Evolutionary conservation across 2,329 filamentous ascomycete genomes (phyloP).

Genomic region (Aureobasidium pullulans): DNA sequence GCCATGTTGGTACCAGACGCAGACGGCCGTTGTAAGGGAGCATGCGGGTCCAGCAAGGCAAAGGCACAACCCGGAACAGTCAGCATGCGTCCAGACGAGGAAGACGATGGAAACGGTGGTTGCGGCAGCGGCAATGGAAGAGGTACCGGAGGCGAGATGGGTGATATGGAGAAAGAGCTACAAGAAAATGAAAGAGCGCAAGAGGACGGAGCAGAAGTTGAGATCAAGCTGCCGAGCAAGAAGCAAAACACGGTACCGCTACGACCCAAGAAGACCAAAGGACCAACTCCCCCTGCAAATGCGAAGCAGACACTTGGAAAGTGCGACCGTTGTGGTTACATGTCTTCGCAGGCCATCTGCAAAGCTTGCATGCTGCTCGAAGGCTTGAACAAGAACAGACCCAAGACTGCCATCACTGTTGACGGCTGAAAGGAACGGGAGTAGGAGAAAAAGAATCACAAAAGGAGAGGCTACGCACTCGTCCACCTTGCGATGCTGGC

Average conservation of each 20-base stretch:
- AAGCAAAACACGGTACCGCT: constrained; percentile 20
- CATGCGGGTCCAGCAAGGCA: constrained; percentile 30
- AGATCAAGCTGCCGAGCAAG: constrained; percentile 42
- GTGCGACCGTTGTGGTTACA: constrained; percentile 84
- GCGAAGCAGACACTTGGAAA: constrained; percentile 66
- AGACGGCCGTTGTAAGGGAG: constrained; percentile 43
- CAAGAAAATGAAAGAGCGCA: constrained; percentile 55
- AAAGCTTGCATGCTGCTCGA: constrained; percentile 90
- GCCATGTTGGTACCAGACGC: constrained; percentile 66
- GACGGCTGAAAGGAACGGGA: constrained; percentile 12
- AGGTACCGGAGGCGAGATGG: constrained; percentile 68
- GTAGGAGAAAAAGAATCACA: not conserved
- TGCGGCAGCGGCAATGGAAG: constrained; percentile 67
- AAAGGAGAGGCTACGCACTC: no score
- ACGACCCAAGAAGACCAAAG: constrained; percentile 28
- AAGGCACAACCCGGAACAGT: constrained; percentile 19
- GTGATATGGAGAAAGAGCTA: constrained; percentile 69
- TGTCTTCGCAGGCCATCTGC: constrained; percentile 88
- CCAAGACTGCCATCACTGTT: constrained; percentile 34
- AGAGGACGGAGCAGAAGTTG: constrained; percentile 51
- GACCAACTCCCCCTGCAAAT: constrained; percentile 23
- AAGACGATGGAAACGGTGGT: constrained; percentile 58
- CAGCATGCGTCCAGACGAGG: constrained; percentile 31
- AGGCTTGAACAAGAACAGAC: constrained; percentile 69
- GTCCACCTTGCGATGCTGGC: no score